These are phyloP conservation scores for Salix viminalis DNA, from an alignment of 345 rosid genomes.

Conservation along the genomic window DNA sequence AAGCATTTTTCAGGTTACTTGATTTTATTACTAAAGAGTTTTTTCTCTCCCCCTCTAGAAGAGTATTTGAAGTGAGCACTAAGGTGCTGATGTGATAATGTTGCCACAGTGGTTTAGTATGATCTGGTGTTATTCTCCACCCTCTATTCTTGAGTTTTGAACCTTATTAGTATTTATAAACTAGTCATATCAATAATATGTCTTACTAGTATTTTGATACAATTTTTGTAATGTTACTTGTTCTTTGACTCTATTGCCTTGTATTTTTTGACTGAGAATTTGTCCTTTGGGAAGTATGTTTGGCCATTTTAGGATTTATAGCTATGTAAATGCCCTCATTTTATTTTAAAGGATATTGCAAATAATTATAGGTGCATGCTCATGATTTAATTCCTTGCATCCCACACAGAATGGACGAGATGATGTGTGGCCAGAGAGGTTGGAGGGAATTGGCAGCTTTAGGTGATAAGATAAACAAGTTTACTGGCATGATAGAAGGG, in stretches of 20 bases:
- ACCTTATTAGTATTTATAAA: background rate
- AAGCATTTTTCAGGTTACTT: slow-evolving; percentile 72
- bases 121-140: background rate
- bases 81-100: background rate
- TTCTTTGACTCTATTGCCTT: background rate
- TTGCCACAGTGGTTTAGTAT: background rate
- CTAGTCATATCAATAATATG: background rate
- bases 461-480: slow-evolving; percentile 82
- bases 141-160: background rate
- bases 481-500: slow-evolving; percentile 88
- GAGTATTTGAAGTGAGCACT: background rate
- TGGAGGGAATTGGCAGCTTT: slow-evolving; percentile 88
- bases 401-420: slow-evolving; percentile 80
- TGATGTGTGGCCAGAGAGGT: slow-evolving; percentile 97
- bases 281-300: background rate
- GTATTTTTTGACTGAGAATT: background rate
- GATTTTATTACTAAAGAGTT: background rate
- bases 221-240: background rate
- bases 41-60: background rate
- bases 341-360: background rate
- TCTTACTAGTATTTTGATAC: background rate
- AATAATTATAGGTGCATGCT: background rate
- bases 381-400: background rate
- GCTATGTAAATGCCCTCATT: background rate
- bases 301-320: background rate